Base-by-base conservation (phyloP, 1,139 yeast species). In the Williopsis jadinii region DNA sequence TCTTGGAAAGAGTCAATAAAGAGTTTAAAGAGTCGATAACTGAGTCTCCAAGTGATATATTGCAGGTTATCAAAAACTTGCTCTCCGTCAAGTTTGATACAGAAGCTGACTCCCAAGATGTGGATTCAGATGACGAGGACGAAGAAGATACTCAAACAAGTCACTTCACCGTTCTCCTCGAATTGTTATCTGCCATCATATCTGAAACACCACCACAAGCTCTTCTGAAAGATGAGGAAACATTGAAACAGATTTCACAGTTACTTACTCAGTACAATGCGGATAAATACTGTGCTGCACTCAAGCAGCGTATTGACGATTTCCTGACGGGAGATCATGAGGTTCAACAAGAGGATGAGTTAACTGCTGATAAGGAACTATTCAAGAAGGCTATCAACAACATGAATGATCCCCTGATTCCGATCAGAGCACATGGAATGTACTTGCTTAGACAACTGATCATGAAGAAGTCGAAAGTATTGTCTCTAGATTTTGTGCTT, bases 381-480 rank as follows among this genome's bases (percentile, higher is more conserved):
- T 54, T 71, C 38, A 69, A 71, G 13, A 65, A 76, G 33, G 95
- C 95, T 0, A 64, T 86, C 33, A 68, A 73, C 1, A 75, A 80
- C 43, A 62, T 92, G 39, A 80, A 78, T 45, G 96, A 90, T 59
- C 85, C 92, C 0, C 63, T 83, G 42, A 81, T 85, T 1, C 96
- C 97, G 0, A 76, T 88, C 3, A 68, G 90, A 42, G 97, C 95
- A 0, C 92, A 85, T 59, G 98, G 97, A 0, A 64, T 92, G 14
- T 77, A 75, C 49, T 62, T 83, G 27, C 61, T 90, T 13, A 68
- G 88, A 32, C 71, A 73, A 40, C 65, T 90, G 37, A 70, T 84
- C 2, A 70, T 68, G 30, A 59, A 62, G 13, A 67, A 66, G 34
- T 74, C 84, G 32, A 61, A 67, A 1, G 75, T 75, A 0, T 60